Percentiles rank a stretch among this genome's conserved stretches.
These are phyloP conservation scores for Suillus variegatus DNA, from an alignment of 768 basidiomycete genomes.

Conservation along the genomic window DNA sequence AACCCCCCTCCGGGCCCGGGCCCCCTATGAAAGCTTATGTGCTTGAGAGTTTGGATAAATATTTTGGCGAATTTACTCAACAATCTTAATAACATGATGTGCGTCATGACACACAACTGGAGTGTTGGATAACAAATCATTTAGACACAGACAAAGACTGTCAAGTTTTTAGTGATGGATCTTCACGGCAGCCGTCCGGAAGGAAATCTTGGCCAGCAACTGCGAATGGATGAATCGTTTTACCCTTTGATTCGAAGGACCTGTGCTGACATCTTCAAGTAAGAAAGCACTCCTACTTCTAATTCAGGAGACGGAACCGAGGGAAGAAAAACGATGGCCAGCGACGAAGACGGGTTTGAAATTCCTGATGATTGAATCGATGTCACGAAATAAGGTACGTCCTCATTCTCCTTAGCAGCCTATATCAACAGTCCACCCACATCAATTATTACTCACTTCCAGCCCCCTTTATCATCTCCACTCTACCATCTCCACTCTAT, in stretches of 20 bases:
- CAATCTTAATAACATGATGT: background rate
- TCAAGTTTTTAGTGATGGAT: background rate
- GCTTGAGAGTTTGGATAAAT: background rate
- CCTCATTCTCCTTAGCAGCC: background rate
- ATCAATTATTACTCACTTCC: background rate
- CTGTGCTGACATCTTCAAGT: background rate
- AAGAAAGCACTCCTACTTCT: background rate
- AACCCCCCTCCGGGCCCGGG: background rate
- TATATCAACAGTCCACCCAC: background rate
- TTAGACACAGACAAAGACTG: background rate
- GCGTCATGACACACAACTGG: background rate
- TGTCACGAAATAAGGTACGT: background rate
- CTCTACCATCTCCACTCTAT: background rate
- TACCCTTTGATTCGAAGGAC: background rate
- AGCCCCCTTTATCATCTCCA: background rate
- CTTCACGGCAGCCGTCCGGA: background rate
- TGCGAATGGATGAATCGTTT: background rate
- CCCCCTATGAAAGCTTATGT: background rate
- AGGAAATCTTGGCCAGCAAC: background rate
- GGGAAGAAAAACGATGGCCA: background rate
- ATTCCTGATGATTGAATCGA: background rate
- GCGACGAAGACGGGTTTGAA: background rate
- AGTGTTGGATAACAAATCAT: background rate
- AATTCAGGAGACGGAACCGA: background rate
- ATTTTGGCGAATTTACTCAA: background rate